phyloP scores from a whole-genome alignment of 169 alveolate genomes.

The Pseudocohnilembus persalinus region DNA sequence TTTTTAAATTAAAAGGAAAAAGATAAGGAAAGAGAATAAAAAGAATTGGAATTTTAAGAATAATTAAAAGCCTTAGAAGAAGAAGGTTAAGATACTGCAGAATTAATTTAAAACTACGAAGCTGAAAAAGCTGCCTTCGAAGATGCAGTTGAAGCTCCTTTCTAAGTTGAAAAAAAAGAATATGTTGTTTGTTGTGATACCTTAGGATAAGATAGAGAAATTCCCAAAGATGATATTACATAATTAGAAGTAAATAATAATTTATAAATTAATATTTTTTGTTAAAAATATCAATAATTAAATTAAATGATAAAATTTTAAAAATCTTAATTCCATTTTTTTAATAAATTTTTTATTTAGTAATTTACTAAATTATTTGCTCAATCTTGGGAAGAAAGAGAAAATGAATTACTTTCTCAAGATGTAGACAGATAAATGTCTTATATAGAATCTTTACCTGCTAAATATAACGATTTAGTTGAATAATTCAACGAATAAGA shows the following conservation, averaged over 20 bases:
- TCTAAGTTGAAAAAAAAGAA: constrained; percentile 52
- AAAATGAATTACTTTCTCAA: constrained; percentile 53
- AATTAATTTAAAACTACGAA: constrained; percentile 32
- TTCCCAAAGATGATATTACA: constrained; percentile 57
- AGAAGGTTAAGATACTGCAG: constrained; percentile 50
- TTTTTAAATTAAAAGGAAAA: constrained; percentile 36
- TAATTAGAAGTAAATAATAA: constrained; percentile 43
- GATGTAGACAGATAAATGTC: constrained; percentile 58
- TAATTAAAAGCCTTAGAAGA: constrained; percentile 54
- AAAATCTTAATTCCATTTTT: no score
- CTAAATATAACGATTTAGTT: constrained; percentile 21
- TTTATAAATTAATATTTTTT: constrained; percentile 19
- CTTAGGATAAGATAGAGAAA: constrained; percentile 79
- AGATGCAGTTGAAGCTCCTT: constrained; percentile 58
- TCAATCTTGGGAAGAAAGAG: constrained; percentile 55
- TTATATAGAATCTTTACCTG: constrained; percentile 43
- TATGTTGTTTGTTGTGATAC: constrained; percentile 81
- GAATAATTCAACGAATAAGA: constrained; percentile 43
- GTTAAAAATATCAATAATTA: no score
- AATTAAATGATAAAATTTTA: no score
- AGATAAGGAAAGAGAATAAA: constrained; percentile 46
- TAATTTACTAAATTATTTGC: constrained; percentile 52
- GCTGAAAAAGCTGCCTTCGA: constrained; percentile 53
- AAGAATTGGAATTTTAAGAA: constrained; percentile 27
- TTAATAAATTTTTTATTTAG: neutral